phyloP scores from a whole-genome alignment of 441 rosid species.

The Corymbia calophylla region DNA sequence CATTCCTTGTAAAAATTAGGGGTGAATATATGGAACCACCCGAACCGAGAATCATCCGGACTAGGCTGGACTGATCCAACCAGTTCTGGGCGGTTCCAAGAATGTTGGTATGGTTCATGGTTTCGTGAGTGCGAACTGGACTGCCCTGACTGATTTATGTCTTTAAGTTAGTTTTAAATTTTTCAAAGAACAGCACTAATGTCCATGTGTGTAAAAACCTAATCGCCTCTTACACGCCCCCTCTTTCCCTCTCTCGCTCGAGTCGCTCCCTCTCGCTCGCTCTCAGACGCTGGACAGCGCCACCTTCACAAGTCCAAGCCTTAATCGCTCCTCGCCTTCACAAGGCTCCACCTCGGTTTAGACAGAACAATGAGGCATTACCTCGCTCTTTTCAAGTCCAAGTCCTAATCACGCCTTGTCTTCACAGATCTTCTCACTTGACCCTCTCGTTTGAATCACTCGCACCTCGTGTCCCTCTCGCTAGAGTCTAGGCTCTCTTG shows the following conservation, averaged over 20 bases:
- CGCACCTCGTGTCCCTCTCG: too few species aligned
- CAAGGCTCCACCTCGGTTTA: not conserved
- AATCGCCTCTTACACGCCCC: not conserved
- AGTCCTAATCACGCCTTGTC: accelerated
- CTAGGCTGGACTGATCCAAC: too few species aligned
- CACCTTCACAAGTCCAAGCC: not conserved
- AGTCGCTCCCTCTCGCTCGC: not conserved
- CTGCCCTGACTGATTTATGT: accelerated
- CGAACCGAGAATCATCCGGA: accelerated
- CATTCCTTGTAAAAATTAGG: not conserved
- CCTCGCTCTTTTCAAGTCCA: not conserved
- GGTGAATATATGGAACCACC: accelerated
- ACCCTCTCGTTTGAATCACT: too few species aligned
- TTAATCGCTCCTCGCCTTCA: not conserved
- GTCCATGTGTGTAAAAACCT: not conserved
- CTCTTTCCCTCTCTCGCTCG: not conserved
- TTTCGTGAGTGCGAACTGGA: too few species aligned
- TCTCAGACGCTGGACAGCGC: not conserved
- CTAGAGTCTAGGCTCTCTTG: too few species aligned
- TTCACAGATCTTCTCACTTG: too few species aligned
- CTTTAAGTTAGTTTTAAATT: too few species aligned
- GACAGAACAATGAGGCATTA: not conserved
- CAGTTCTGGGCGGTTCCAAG: too few species aligned
- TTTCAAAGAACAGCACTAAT: too few species aligned
- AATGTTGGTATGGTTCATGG: too few species aligned